Conservation (phyloP, 2,329 filamentous ascomycete species). For the Penicillium digitatum region DNA sequence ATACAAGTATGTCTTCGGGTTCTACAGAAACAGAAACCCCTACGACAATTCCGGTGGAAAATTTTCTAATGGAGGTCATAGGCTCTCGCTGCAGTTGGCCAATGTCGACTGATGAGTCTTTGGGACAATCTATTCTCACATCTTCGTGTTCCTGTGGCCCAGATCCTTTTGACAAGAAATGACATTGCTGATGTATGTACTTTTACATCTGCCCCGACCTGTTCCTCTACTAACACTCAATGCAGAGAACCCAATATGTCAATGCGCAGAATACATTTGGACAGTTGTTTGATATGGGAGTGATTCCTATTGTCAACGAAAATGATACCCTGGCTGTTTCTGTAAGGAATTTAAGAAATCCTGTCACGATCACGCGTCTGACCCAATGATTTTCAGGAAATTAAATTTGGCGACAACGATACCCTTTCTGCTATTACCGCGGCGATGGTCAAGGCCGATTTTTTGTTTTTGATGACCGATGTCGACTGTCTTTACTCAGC, state of each 20-base stretch:
- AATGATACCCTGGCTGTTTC: conserved; percentile 96
- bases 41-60: background rate
- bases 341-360: conserved; percentile 32
- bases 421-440: conserved; percentile 94
- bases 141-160: conserved; percentile 83
- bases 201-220: background rate
- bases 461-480: conserved; percentile 97
- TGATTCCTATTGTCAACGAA: conserved; percentile 97
- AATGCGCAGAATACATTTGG: conserved; percentile 95
- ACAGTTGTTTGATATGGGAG: conserved; percentile 86
- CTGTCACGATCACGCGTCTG: background rate
- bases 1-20: conserved; percentile 59
- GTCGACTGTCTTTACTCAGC: conserved; percentile 97
- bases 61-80: conserved; percentile 31
- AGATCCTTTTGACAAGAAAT: conserved; percentile 89
- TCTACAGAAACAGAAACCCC: background rate
- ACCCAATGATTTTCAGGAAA: conserved; percentile 55
- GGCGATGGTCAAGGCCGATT: conserved; percentile 94
- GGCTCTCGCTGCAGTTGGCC: conserved; percentile 91
- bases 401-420: conserved; percentile 99
- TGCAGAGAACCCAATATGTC: conserved; percentile 79
- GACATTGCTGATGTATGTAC: conserved; percentile 82
- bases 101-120: conserved; percentile 88
- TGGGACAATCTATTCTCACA: conserved; percentile 93
- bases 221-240: conserved; percentile 10